These are phyloP conservation scores for Thermothelomyces thermophilus DNA, from an alignment of 2,329 filamentous ascomycete species.

Conservation along the genomic window DNA sequence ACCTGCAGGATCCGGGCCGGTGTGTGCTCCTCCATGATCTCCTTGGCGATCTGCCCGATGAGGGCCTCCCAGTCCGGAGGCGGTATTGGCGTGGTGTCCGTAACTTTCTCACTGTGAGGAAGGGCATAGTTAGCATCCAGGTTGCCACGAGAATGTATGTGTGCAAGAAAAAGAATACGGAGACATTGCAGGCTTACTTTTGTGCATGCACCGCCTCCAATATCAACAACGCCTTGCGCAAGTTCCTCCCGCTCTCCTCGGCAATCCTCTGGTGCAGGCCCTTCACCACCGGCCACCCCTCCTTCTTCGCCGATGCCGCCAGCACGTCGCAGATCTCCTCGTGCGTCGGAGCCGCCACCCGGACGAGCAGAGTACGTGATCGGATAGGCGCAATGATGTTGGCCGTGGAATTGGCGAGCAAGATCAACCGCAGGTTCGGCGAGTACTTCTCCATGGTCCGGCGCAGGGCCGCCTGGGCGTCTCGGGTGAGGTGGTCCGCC, in stretches of 20 bases:
- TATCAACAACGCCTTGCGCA: conserved; percentile 88
- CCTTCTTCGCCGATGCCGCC: conserved; percentile 63
- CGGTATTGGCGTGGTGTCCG: conserved; percentile 80
- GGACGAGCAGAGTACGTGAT: conserved; percentile 81
- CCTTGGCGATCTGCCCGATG: conserved; percentile 80
- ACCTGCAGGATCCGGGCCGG: conserved; percentile 82
- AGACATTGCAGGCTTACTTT: conserved; percentile 56
- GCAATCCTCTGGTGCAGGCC: conserved; percentile 80
- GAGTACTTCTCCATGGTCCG: conserved; percentile 99
- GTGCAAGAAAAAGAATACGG: too few species aligned
- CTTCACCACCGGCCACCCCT: conserved; percentile 72
- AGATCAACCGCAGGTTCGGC: conserved; percentile 83
- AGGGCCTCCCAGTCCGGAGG: conserved; percentile 96
- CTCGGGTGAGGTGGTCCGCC: conserved; percentile 85
- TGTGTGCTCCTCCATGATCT: conserved; percentile 91
- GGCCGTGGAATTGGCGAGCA: conserved; percentile 91
- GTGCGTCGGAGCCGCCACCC: conserved; percentile 83
- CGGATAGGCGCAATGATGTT: conserved; percentile 99
- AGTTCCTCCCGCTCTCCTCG: conserved; percentile 80
- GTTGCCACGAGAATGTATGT: too few species aligned
- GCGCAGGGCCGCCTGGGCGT: conserved; percentile 90
- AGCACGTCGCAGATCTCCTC: conserved; percentile 77
- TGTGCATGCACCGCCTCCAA: conserved; percentile 95
- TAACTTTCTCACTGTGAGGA: conserved; percentile 70
- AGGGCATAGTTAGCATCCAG: conserved; percentile 3